A percentile compares a stretch with the other conserved stretches of the same genome.
These are phyloP conservation scores for Moesziomyces sp. DNA, from an alignment of 1,284 basidiomycete genomes.

Conservation along the genomic window DNA sequence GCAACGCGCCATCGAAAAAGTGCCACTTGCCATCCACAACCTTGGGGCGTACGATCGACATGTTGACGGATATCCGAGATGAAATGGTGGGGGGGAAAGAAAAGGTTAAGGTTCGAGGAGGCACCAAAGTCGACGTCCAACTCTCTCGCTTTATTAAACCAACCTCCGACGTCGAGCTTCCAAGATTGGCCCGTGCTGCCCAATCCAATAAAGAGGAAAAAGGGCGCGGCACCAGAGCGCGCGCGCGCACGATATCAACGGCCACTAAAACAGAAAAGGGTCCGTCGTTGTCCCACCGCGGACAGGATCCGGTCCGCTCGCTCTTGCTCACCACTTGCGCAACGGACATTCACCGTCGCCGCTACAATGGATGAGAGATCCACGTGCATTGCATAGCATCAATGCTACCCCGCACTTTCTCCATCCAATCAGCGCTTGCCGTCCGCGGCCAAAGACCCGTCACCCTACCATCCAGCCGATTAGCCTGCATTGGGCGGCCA, in stretches of 20 bases:
- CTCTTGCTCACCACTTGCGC: too few relatives aligned
- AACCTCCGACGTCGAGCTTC: too few relatives aligned
- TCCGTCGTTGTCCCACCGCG: slow-evolving; percentile 9
- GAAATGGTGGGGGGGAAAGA: too few relatives aligned
- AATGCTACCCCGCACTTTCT: neutral
- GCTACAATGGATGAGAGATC: neutral
- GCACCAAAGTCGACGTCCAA: too few relatives aligned
- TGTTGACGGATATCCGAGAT: neutral
- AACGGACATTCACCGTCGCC: neutral
- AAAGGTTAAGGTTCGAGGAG: neutral
- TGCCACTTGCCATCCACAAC: slow-evolving; percentile 47
- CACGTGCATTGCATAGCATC: neutral
- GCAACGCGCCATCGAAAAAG: slow-evolving; percentile 52
- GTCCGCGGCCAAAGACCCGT: neutral
- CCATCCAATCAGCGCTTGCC: neutral
- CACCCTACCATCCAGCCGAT: neutral
- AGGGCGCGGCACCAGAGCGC: too few relatives aligned
- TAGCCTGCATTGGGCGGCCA: too few relatives aligned
- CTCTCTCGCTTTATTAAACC: neutral
- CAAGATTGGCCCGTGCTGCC: too few relatives aligned
- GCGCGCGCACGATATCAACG: too few relatives aligned
- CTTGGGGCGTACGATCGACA: slow-evolving; percentile 43
- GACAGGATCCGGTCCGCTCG: slow-evolving; percentile 30
- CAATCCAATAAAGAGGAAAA: too few relatives aligned
- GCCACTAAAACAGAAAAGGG: too few relatives aligned